A percentile compares a stretch with the other conserved stretches of the same genome.
Evolutionary conservation across 2,329 filamentous ascomycete species (phyloP).

Genomic region (Fusarium torreyae): DNA sequence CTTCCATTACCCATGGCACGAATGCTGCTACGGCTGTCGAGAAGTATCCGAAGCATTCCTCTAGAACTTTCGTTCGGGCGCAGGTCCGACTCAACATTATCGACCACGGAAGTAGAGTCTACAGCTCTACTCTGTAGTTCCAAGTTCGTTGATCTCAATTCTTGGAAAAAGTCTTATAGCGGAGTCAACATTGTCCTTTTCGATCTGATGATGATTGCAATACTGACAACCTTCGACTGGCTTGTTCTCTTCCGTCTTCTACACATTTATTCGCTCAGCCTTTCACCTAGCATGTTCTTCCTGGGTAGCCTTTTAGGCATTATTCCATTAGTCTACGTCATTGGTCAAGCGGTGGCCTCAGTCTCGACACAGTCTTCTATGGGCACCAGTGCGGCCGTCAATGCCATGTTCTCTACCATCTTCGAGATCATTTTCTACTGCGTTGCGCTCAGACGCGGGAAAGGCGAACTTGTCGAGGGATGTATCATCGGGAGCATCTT

Average conservation of each 20-base stretch:
- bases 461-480: background rate
- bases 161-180: background rate
- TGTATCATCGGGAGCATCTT: background rate
- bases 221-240: background rate
- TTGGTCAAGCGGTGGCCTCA: constrained; percentile 1
- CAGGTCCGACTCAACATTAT: background rate
- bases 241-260: background rate
- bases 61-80: background rate
- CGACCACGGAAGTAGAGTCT: background rate
- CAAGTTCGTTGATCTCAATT: background rate
- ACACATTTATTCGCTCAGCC: background rate
- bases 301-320: background rate
- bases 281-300: background rate
- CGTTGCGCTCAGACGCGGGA: background rate
- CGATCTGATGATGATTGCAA: background rate
- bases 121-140: background rate
- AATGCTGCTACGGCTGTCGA: too few relatives aligned
- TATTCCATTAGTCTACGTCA: background rate
- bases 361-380: background rate
- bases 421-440: constrained; percentile 1
- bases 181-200: background rate
- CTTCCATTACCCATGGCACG: too few relatives aligned
- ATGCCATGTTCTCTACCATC: background rate
- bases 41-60: background rate
- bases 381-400: background rate